Evolutionary conservation across 2,329 filamentous ascomycete species (phyloP).

Genomic region (Zymoseptoria ardabiliae): DNA sequence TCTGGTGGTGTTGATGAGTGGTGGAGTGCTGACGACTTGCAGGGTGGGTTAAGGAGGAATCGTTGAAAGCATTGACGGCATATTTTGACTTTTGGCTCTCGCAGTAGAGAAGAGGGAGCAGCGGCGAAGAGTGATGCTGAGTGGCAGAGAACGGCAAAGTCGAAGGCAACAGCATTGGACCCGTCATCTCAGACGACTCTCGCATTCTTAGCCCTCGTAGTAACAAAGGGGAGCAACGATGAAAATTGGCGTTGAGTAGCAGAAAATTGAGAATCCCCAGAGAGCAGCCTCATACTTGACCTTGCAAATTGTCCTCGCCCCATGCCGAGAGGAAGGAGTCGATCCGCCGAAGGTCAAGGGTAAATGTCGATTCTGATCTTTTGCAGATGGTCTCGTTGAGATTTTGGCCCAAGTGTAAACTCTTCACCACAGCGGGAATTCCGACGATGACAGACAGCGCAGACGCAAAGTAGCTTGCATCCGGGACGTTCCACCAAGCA

Average conservation of each 20-base stretch:
- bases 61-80: slow-evolving; percentile 4
- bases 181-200: too few relatives aligned
- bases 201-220: too few relatives aligned
- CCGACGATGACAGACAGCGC: neutral
- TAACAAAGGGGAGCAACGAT: neutral
- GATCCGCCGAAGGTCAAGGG: neutral
- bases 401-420: neutral
- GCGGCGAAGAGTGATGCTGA: neutral
- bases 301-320: neutral
- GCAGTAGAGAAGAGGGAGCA: neutral
- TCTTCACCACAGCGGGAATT: neutral
- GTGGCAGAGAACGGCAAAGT: neutral
- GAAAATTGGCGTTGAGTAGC: neutral
- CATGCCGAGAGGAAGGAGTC: neutral
- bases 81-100: slow-evolving; percentile 11
- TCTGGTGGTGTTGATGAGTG: neutral
- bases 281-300: too few relatives aligned
- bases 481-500: neutral
- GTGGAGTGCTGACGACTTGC: neutral
- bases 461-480: neutral
- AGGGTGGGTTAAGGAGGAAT: slow-evolving; percentile 10
- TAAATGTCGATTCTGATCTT: neutral
- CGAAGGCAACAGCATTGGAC: too few relatives aligned
- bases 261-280: neutral
- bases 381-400: neutral